A percentile compares a stretch with the other conserved stretches of the same genome.
These are phyloP conservation scores for Jacaranda mimosifolia DNA, from an alignment of 257 asterid species.

Conservation along the genomic window DNA sequence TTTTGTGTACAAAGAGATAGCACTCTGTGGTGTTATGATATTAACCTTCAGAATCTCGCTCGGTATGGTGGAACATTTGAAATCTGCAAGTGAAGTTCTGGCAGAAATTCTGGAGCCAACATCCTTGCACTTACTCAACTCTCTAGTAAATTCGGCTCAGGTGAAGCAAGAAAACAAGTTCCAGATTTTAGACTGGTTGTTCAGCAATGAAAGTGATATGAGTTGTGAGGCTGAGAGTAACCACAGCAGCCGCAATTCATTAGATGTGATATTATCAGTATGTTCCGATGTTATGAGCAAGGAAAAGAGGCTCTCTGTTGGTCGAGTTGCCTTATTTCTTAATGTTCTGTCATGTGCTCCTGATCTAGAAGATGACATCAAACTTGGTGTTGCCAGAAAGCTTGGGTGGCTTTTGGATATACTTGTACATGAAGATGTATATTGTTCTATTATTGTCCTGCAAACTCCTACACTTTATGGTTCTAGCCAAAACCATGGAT, in stretches of 20 bases:
- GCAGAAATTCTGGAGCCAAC: conserved; percentile 87
- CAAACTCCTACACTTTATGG: conserved; percentile 51
- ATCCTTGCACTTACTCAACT: conserved; percentile 82
- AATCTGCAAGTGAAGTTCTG: conserved; percentile 70
- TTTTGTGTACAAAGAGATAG: conserved; percentile 71
- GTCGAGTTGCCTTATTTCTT: conserved; percentile 70
- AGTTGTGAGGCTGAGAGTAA: conserved; percentile 39
- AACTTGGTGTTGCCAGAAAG: conserved; percentile 70
- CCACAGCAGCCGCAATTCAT: conserved; percentile 37
- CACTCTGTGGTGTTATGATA: conserved; percentile 67
- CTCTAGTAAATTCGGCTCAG: conserved; percentile 75
- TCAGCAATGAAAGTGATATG: conserved; percentile 46
- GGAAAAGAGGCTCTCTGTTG: conserved; percentile 59
- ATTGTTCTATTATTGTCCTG: conserved; percentile 63
- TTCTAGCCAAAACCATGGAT: conserved; percentile 58
- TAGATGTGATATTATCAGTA: conserved; percentile 50
- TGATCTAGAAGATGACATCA: conserved; percentile 76
- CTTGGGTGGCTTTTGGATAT: conserved; percentile 89
- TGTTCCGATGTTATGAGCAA: conserved; percentile 54
- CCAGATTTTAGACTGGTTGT: conserved; percentile 81
- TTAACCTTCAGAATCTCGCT: conserved; percentile 74
- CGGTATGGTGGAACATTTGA: conserved; percentile 65
- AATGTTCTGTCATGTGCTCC: conserved; percentile 69
- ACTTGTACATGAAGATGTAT: conserved; percentile 68
- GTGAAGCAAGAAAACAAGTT: conserved; percentile 69